Evolutionary conservation across 208 protist genomes (phyloP), one percentile per base, ranked within the genome.

Genomic region (Vickermania spadyakhi): DNA sequence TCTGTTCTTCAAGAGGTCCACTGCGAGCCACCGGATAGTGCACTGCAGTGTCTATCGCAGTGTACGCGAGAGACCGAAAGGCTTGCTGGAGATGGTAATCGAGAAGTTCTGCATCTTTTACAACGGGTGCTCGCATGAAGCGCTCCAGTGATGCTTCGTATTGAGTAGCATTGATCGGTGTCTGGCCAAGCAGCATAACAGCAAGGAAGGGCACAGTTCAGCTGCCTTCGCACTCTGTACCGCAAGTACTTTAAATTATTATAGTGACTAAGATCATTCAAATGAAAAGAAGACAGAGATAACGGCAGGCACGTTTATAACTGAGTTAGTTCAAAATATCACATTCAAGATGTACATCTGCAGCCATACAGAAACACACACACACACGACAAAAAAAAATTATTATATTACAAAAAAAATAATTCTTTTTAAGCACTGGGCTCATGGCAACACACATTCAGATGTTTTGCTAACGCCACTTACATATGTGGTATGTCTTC

Each of bases 51-150:
- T 45, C 36, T 7, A 45, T 18, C 7, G 36, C 36, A 18, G 36
- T 45, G 36, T 45, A 45, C 36, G 36, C 18, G 36, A 94, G 21
- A 2, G 77, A 71, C 2, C 87, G 87, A 18, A 86, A 66, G 0
- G 87, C 81, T 58, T 94, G 87, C 2, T 71, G 62, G 1, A 90
- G 52, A 22, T 65, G 55, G 64, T 94, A 94, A 60, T 89, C 84
- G 27, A 68, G 66, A 18, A 91, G 64, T 31, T 83, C 74, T 14
- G 89, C 84, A 28, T 94, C 84, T 11, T 55, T 65, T 45, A 53
- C 63, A 0, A 91, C 69, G 22, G 64, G 56, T 3, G 71, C 69
- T 7, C 75, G 68, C 26, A 89, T 27, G 2, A 94, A 63, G 0
- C 82, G 72, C 21, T 89, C 73, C 31, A 94, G 63, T 0, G 81